Evolutionary conservation across 2,329 filamentous ascomycete species (phyloP), one percentile per base, ranked within the genome.

Genomic region (Monilinia fructigena): DNA sequence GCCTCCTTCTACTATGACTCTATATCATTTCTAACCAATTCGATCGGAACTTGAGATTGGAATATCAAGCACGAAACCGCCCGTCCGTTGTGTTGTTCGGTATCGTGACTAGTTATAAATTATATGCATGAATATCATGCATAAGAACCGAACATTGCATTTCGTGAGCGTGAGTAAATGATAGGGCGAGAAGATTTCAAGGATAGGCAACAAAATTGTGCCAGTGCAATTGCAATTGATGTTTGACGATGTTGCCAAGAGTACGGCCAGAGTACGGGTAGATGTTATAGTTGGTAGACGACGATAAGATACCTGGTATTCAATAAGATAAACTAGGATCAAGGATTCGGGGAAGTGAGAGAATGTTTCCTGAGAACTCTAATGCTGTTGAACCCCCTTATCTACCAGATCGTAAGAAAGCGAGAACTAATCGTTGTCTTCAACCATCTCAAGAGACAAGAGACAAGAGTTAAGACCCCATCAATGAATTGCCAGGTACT

Each of bases 311-410:
- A 47, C 18, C 12, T 40, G 38, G 12, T 38, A 60, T 38, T 48
- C 7, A 50, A 23, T 18, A 3, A 12, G 12, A 14, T 1, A 40
- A 50, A n/a, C 45, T 60, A 42, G 58, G 45, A 26, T 60, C 45
- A 60, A 23, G 45, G 58, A 45, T 50, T 60, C 28, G 28, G 58
- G 58, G 56, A 38, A 60, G 56, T 42, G n/a, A 59, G 26, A 59
- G 26, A 48, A n/a, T 35, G 31, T 7, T 6, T 35, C 31, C 31
- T 35, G 31, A 35, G 31, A 35, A 35, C 31, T 35, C 31, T 35
- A 35, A 35, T 35, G 31, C 31, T 35, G 31, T 35, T 35, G 48
- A 35, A 35, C 42, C 56, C 56, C 56, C 40, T 53, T 28, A 53
- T 14, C 7, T 53, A 18, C 31, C 31, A 35, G 31, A 7, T 35